phyloP scores from a whole-genome alignment of 768 basidiomycete genomes.

The Tricholoma terreum region DNA sequence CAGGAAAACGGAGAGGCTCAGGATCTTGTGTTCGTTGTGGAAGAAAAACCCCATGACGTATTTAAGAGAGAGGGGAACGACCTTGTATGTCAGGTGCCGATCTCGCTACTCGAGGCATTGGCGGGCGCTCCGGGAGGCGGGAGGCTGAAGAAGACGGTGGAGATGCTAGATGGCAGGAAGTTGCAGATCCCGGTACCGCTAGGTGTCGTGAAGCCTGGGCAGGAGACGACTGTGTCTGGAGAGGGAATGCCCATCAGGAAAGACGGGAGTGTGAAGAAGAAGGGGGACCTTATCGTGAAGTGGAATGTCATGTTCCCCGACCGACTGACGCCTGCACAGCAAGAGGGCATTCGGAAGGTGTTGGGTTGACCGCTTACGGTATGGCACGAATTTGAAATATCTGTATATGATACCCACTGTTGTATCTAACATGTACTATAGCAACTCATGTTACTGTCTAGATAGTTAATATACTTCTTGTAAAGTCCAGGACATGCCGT shows the following conservation, averaged over 20 bases:
- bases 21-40: conserved; percentile 95
- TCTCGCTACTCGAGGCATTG: conserved; percentile 84
- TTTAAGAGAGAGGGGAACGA: conserved; percentile 85
- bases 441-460: too few relatives aligned
- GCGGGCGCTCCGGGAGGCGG: conserved; percentile 41
- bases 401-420: neutral
- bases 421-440: neutral
- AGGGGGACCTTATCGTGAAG: conserved; percentile 81
- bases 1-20: conserved; percentile 62
- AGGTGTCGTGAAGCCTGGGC: conserved; percentile 73
- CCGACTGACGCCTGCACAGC: conserved; percentile 69
- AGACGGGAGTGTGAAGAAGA: conserved; percentile 61
- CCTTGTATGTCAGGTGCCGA: conserved; percentile 53
- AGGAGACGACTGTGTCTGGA: conserved; percentile 63
- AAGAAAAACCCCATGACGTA: conserved; percentile 82
- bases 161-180: conserved; percentile 77
- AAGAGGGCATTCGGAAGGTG: conserved; percentile 74
- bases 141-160: conserved; percentile 51
- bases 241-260: conserved; percentile 95
- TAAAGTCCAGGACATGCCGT: neutral
- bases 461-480: too few relatives aligned
- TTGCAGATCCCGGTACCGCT: conserved; percentile 64
- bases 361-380: conserved; percentile 37
- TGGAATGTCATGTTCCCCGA: conserved; percentile 88
- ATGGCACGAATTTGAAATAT: neutral